Percentiles rank a stretch among this genome's conserved stretches.
Evolutionary conservation across 805 yeast genomes (phyloP).

Genomic region (Pachysolen tannophilus): DNA sequence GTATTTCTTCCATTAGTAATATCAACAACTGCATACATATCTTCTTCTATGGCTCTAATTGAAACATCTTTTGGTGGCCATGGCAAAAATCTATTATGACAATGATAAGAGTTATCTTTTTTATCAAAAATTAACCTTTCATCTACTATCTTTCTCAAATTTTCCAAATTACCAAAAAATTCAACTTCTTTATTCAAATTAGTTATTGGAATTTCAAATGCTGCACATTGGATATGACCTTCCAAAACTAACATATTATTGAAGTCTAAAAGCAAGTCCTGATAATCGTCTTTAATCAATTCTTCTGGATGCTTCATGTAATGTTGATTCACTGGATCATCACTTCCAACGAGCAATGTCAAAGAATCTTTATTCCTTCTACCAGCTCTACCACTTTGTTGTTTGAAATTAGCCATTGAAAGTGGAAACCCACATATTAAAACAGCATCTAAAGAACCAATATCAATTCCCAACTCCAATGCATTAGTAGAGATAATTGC

Average conservation of each 20-base stretch:
- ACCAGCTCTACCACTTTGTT: slow-evolving; percentile 97
- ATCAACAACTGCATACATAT: slow-evolving; percentile 82
- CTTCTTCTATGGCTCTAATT: slow-evolving; percentile 77
- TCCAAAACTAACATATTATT: slow-evolving; percentile 59
- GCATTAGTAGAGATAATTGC: slow-evolving; percentile 96
- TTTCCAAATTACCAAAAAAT: slow-evolving; percentile 43
- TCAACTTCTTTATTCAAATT: slow-evolving; percentile 39
- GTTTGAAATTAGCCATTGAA: slow-evolving; percentile 81
- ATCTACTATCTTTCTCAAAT: slow-evolving; percentile 26
- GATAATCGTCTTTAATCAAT: slow-evolving; percentile 44
- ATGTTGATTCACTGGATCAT: slow-evolving; percentile 79
- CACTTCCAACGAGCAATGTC: slow-evolving; percentile 77
- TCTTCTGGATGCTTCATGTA: slow-evolving; percentile 65
- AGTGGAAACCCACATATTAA: slow-evolving; percentile 89
- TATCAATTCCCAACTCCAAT: slow-evolving; percentile 89
- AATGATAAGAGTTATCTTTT: slow-evolving; percentile 41
- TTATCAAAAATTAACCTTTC: slow-evolving; percentile 32
- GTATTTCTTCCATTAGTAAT: slow-evolving; percentile 67
- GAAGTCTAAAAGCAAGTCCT: slow-evolving; percentile 52
- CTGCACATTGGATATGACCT: slow-evolving; percentile 91
- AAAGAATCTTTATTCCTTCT: slow-evolving; percentile 78
- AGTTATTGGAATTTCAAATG: slow-evolving; percentile 68
- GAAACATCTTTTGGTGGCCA: slow-evolving; percentile 76
- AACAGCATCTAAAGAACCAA: slow-evolving; percentile 88
- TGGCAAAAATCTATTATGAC: slow-evolving; percentile 57